Evolutionary conservation across 148 eudicot species (phyloP).

Genomic region (Heliosperma pusillum): DNA sequence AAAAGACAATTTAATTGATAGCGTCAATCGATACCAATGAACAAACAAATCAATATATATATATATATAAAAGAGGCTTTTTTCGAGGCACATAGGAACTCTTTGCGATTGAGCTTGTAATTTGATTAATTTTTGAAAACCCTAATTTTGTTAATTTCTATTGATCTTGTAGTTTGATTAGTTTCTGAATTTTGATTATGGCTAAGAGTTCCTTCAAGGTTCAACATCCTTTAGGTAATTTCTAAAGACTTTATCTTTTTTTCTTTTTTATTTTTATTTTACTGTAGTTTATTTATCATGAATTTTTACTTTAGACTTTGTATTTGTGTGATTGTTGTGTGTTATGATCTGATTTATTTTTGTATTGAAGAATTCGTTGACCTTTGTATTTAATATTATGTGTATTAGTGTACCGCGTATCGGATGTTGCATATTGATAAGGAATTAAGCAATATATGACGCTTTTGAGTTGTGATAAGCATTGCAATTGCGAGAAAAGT

Average conservation of each 20-base stretch:
- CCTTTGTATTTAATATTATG: too few relatives aligned
- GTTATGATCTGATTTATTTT: neutral
- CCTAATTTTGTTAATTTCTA: constrained; percentile 24
- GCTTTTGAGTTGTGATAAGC: neutral
- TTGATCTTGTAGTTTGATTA: constrained; percentile 8
- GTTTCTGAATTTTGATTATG: constrained; percentile 33
- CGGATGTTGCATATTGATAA: neutral
- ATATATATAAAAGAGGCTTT: too few relatives aligned
- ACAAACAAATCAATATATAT: too few relatives aligned
- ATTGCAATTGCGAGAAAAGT: too few relatives aligned
- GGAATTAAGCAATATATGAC: too few relatives aligned
- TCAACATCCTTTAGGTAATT: constrained; percentile 76
- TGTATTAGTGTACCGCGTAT: neutral
- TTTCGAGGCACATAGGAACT: too few relatives aligned
- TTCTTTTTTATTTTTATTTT: constrained; percentile 13
- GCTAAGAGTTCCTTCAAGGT: constrained; percentile 77
- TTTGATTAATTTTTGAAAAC: constrained; percentile 11
- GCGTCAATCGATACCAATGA: too few relatives aligned
- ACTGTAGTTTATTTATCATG: neutral
- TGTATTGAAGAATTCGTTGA: neutral
- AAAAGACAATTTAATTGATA: too few relatives aligned
- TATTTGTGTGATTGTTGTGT: neutral
- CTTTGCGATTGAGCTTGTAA: neutral
- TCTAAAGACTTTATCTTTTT: neutral
- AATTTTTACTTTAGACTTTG: neutral